These are phyloP conservation scores for Citropsis articulata DNA, from an alignment of 345 rosid species.

Conservation along the genomic window DNA sequence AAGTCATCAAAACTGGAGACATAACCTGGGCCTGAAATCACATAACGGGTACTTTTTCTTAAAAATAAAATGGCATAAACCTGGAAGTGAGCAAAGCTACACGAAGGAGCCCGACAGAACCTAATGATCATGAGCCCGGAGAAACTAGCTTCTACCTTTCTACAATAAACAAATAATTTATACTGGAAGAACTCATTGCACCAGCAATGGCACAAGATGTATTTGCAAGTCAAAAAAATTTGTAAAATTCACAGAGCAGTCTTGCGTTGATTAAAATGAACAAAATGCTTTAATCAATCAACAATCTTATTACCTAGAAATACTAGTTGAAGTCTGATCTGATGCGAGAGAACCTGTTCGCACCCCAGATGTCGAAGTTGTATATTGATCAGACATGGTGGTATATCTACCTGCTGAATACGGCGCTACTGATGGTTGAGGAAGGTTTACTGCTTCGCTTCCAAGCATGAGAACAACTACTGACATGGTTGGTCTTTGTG, in stretches of 20 bases:
- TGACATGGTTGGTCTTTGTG: constrained; percentile 45
- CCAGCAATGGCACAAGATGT: background rate
- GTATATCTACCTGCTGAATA: constrained; percentile 24
- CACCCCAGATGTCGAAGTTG: constrained; percentile 14
- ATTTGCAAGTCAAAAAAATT: background rate
- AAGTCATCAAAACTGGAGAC: background rate
- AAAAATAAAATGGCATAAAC: background rate
- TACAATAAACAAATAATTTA: background rate
- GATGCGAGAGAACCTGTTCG: constrained; percentile 21
- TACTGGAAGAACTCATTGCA: background rate
- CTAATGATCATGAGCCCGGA: background rate
- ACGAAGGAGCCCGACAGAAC: background rate
- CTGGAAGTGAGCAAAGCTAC: background rate
- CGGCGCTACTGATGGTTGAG: constrained; percentile 30
- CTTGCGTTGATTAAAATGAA: background rate
- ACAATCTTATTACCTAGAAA: constrained; percentile 13
- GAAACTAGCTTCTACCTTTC: background rate
- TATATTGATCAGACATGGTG: constrained; percentile 22
- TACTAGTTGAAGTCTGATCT: constrained; percentile 29
- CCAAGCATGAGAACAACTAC: constrained; percentile 44
- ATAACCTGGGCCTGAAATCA: background rate
- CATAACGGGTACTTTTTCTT: background rate
- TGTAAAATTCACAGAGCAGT: background rate
- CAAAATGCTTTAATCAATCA: background rate
- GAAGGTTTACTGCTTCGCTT: constrained; percentile 34